Percentiles rank a stretch among this genome's conserved stretches.
phyloP scores from a whole-genome alignment of 176 grass and related monocot species.

The Bonia amplexicaulis region DNA sequence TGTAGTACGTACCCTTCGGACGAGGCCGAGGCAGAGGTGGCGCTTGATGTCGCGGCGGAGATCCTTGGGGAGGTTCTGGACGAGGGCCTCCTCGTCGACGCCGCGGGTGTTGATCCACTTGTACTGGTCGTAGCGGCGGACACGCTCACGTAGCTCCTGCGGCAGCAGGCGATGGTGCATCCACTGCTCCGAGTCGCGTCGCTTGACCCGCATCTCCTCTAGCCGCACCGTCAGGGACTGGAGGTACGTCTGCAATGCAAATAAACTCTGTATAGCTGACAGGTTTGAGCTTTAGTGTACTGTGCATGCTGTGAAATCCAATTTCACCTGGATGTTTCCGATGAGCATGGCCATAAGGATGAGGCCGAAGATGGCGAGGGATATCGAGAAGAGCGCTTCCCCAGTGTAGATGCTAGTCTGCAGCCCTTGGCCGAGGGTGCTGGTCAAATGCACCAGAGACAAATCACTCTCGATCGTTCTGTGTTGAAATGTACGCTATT shows the following conservation, averaged over 20 bases:
- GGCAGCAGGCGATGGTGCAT: conserved; percentile 72
- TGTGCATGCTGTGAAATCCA: too few species aligned
- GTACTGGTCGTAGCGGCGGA: conserved; percentile 73
- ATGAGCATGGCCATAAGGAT: conserved; percentile 83
- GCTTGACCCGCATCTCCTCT: conserved; percentile 69
- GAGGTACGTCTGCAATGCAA: conserved; percentile 44
- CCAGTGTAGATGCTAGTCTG: conserved; percentile 58
- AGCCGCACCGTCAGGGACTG: conserved; percentile 64
- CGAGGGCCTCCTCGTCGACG: conserved; percentile 67
- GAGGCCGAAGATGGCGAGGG: conserved; percentile 62
- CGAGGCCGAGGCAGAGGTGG: conserved; percentile 69
- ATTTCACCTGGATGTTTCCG: conserved; percentile 63
- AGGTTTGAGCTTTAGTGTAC: too few species aligned
- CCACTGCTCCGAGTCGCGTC: conserved; percentile 79
- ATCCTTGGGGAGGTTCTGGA: conserved; percentile 71
- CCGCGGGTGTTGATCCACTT: conserved; percentile 75
- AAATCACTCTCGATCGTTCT: too few species aligned
- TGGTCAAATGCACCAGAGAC: neutral
- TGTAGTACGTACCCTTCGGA: conserved; percentile 38
- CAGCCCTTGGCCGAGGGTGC: conserved; percentile 70
- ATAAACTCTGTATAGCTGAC: too few species aligned
- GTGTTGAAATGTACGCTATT: neutral
- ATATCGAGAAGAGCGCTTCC: conserved; percentile 67
- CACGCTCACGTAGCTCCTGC: conserved; percentile 58
- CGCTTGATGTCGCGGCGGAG: conserved; percentile 84